Evolutionary conservation across 2,329 filamentous ascomycete genomes (phyloP).

Genomic region (Fusarium newnesense): DNA sequence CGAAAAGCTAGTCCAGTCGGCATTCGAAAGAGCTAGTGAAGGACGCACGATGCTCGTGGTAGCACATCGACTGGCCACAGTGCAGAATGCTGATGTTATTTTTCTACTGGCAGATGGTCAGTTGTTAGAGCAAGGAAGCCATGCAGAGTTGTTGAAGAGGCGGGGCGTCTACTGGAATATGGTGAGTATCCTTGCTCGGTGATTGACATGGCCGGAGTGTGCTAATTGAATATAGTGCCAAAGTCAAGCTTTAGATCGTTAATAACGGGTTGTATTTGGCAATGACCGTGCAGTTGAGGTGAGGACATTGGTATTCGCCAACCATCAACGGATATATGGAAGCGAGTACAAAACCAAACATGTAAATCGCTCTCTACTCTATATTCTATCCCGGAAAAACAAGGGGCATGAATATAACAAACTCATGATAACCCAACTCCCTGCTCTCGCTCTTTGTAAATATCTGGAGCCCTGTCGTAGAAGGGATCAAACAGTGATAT

Average conservation of each 20-base stretch:
- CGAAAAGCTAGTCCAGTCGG: conserved; percentile 71
- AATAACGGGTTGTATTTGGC: conserved; percentile 11
- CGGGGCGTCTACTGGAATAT: conserved; percentile 68
- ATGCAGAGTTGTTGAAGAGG: conserved; percentile 61
- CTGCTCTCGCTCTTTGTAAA: conserved; percentile 1
- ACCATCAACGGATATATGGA: not conserved
- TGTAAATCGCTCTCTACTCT: conserved; percentile 19
- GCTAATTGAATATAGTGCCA: conserved; percentile 60
- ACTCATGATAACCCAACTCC: conserved; percentile 19
- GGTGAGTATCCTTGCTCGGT: conserved; percentile 52
- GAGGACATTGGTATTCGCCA: not conserved
- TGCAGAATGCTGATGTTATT: conserved; percentile 83
- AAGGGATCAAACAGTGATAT: not conserved
- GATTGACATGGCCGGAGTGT: not conserved
- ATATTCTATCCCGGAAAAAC: conserved; percentile 6
- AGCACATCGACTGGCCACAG: conserved; percentile 79
- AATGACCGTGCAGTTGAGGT: not conserved
- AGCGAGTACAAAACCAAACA: not conserved
- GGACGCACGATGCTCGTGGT: conserved; percentile 78
- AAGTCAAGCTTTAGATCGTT: conserved; percentile 67
- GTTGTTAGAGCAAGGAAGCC: conserved; percentile 64
- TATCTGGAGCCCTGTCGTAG: not conserved
- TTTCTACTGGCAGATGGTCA: conserved; percentile 77
- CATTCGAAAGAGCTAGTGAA: conserved; percentile 71
- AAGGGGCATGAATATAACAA: conserved; percentile 1